Conservation (phyloP, 192 early-diverging fungal species). For the Podila clonocystis region DNA sequence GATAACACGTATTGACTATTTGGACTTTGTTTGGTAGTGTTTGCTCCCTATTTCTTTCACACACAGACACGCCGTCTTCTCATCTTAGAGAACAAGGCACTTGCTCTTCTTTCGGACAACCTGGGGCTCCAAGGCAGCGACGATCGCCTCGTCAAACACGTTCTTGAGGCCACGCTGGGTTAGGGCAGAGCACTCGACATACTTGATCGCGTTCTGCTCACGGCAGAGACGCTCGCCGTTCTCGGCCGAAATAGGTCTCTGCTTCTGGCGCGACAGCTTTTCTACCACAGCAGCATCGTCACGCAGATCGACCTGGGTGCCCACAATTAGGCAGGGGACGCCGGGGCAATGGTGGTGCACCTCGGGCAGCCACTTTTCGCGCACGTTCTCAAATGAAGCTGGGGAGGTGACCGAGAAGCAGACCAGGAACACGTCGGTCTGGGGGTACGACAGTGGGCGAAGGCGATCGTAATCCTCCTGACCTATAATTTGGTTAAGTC, state of each 20-base stretch:
- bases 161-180: conserved; percentile 96
- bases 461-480: conserved; percentile 97
- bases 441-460: conserved; percentile 93
- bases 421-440: conserved; percentile 95
- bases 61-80: no score
- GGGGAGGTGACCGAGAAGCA: conserved; percentile 94
- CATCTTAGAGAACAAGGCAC: conserved; percentile 79
- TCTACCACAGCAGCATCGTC: conserved; percentile 82
- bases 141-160: conserved; percentile 97
- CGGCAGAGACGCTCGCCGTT: conserved; percentile 85
- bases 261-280: conserved; percentile 82
- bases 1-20: no score
- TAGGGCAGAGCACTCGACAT: conserved; percentile 92
- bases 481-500: conserved; percentile 52
- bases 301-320: conserved; percentile 90
- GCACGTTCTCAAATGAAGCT: conserved; percentile 95
- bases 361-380: conserved; percentile 97
- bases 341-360: conserved; percentile 96
- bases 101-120: conserved; percentile 80
- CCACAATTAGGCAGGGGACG: conserved; percentile 94
- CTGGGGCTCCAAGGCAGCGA: conserved; percentile 94
- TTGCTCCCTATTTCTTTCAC: no score
- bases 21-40: no score
- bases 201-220: conserved; percentile 90
- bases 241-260: conserved; percentile 83